Evolutionary conservation across 345 rosid species (phyloP), one percentile per base, ranked within the genome.

Genomic region (Trapa bicornis): DNA sequence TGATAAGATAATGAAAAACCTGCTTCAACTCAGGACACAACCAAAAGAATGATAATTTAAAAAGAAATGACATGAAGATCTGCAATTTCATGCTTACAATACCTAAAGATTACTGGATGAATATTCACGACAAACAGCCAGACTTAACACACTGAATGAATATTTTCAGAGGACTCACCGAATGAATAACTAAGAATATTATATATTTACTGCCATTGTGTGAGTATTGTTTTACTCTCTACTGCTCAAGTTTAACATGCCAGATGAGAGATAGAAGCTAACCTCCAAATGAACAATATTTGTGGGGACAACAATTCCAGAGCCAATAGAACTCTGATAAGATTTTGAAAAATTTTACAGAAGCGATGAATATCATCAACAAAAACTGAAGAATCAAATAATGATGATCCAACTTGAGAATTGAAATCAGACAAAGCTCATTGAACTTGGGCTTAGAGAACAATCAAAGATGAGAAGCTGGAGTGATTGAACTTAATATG

Each of bases 261-360:
- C 3, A 13, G 7, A 39, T 64, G 11, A 29, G 62, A 35, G 14
- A 37, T 35, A 56, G 64, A 47, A 36, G 13, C 61, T 61, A 22
- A 91, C 97, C 99, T 94, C 99, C 82, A 94, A 69, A 41, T 96
- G 96, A 77, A 88, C 83, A n/a, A 86, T 71, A 79, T 73, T 80
- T 9, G 87, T 85, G 36, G 99, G 97, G 57, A 94, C 70, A 71
- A 93, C 95, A 56, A 93, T 72, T 64, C 98, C 98, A 74, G 68
- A 91, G 68, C 98, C 98, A n/a, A 80, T 84, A 6, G 99, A 82
- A 68, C 82, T 88, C 70, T 97, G 80, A 45, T 75, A 75, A 43
- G 96, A 82, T 69, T 86, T 80, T 33, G 74, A 65, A 65, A 90
- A 87, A 76, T 80, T 88, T 47, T 73, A 71, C 54, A 77, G 71